Evolutionary conservation across 1,284 basidiomycete genomes (phyloP), one percentile per base, ranked within the genome.

Genomic region (Ceratobasidium sp.): DNA sequence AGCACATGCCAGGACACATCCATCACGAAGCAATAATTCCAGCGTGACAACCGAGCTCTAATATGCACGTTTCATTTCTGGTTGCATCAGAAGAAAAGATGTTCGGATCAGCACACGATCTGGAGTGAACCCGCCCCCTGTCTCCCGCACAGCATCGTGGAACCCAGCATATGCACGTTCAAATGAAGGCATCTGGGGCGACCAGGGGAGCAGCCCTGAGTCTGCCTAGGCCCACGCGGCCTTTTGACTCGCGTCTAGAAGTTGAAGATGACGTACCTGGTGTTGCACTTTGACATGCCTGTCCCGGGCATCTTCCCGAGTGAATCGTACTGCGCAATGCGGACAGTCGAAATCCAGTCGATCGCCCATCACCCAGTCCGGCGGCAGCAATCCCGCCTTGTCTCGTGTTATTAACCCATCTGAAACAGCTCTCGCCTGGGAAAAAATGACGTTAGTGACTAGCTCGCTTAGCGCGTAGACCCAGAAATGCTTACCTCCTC

Each of bases 221-320:
- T 2, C 22, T n/a, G 59, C 27, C 65, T 56, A 34, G 49, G 29
- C 65, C 31, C 13, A 39, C 8, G 49, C 54, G 46, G 66, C 41
- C 7, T n/a, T 29, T 37, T 41, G 54, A 29, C 41, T 13, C 22
- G 29, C 16, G 37, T 24, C 29, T n/a, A 34, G n/a, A 22, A 61
- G 37, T 16, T 13, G 29, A 41, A 24, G 56, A 72, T 72, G 69
- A 72, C 69, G 69, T 61, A 72, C 69, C 54, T 61, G 54, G 58
- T 72, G 69, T 51, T 72, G 69, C 24, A 72, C 69, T 54, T 72
- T 72, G 46, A 72, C 69, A 56, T 72, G 69, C 56, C 69, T 72
- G 69, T 72, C 69, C 0, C 69, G 69, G 29, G 69, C 69, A 51
- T 72, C 69, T 46, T 72, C 69, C 41, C 69, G 69, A 14, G 69